phyloP scores from a whole-genome alignment of 2,329 filamentous ascomycete species.

The Penicillium vulpinum region DNA sequence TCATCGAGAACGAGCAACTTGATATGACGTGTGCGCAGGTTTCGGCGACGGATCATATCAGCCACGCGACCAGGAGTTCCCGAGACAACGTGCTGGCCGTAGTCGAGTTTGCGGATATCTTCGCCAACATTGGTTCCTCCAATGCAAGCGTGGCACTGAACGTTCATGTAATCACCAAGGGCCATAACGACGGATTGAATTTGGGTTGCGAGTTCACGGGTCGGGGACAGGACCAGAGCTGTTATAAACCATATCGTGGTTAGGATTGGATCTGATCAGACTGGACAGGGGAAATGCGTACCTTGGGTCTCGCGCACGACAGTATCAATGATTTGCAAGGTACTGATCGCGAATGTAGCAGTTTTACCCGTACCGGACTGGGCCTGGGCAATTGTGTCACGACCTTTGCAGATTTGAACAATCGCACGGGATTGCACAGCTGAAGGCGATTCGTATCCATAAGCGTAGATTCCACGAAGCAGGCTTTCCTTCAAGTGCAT shows the following conservation, averaged over 20 bases:
- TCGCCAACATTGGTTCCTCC: conserved; percentile 97
- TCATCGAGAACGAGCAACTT: conserved; percentile 99
- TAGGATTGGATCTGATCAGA: not conserved
- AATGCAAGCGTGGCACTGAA: conserved; percentile 99
- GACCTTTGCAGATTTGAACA: conserved; percentile 97
- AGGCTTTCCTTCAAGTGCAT: conserved; percentile 98
- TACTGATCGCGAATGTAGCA: conserved; percentile 93
- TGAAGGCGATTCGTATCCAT: conserved; percentile 97
- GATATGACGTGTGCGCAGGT: conserved; percentile 95
- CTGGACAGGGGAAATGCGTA: conserved; percentile 26
- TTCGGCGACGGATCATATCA: conserved; percentile 98
- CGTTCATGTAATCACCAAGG: conserved; percentile 99
- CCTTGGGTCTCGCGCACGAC: conserved; percentile 85
- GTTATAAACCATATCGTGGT: conserved; percentile 8
- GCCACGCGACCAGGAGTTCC: conserved; percentile 98
- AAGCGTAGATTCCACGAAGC: conserved; percentile 94
- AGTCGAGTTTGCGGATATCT: conserved; percentile 96
- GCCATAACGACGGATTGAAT: conserved; percentile 99
- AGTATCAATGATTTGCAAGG: conserved; percentile 93
- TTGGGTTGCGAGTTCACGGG: conserved; percentile 94
- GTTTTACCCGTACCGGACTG: conserved; percentile 98
- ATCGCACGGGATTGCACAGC: conserved; percentile 97
- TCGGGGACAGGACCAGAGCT: conserved; percentile 92
- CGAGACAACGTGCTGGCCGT: conserved; percentile 95
- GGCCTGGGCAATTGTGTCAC: conserved; percentile 97